Evolutionary conservation across 2,329 filamentous ascomycete species (phyloP).

Genomic region (Claviceps digitariae): DNA sequence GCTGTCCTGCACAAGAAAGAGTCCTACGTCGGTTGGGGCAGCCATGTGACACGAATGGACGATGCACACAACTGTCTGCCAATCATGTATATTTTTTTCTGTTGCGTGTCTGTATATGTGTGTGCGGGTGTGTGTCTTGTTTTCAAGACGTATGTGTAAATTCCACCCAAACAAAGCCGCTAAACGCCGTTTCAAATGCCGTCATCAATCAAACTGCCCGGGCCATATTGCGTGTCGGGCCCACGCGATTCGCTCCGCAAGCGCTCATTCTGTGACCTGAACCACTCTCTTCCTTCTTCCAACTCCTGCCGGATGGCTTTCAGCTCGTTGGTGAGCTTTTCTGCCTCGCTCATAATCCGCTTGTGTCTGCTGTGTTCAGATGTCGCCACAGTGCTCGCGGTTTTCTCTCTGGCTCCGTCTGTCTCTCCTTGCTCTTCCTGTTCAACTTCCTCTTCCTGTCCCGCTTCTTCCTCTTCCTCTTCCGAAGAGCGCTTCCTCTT

Average conservation of each 20-base stretch:
- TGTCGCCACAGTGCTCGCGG: not conserved
- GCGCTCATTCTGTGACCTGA: constrained; percentile 29
- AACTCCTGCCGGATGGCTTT: constrained; percentile 29
- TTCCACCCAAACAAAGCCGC: not conserved
- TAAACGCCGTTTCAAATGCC: constrained; percentile 12
- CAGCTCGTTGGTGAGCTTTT: constrained; percentile 26
- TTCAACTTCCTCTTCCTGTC: no score
- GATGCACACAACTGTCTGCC: no score
- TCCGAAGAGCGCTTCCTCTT: constrained; percentile 20
- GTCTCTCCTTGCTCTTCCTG: constrained; percentile 2
- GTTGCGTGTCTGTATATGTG: no score
- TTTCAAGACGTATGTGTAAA: not conserved
- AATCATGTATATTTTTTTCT: no score
- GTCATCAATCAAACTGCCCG: constrained; percentile 22
- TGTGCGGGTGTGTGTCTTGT: not conserved
- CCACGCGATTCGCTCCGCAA: constrained; percentile 23
- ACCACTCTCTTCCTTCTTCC: constrained; percentile 34
- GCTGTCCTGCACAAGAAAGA: no score
- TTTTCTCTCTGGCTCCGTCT: not conserved
- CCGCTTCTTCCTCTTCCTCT: constrained; percentile 16
- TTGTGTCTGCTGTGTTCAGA: constrained; percentile 19
- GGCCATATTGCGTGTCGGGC: constrained; percentile 11
- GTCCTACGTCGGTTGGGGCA: no score
- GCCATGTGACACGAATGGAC: no score
- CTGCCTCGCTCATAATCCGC: constrained; percentile 29